Evolutionary conservation across 2,329 filamentous ascomycete genomes (phyloP), one percentile per base, ranked within the genome.

Genomic region (Paecilomyces sp.): DNA sequence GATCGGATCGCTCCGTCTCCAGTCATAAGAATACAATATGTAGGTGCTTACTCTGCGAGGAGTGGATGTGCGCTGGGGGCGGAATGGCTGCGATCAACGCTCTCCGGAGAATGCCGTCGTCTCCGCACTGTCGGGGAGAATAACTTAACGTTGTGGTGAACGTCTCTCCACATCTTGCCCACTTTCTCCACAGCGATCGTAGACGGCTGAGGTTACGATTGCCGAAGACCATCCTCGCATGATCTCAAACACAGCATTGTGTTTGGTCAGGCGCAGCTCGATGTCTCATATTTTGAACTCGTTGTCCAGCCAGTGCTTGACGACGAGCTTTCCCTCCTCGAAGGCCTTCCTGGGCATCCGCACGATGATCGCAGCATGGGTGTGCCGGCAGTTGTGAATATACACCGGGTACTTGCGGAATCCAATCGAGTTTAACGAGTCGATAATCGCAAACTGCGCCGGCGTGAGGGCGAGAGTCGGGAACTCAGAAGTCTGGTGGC

Each of bases 291-390:
- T 68, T 63, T 85, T 73, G 70, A 97, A 97, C 68, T 88, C 88
- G 54, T 88, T 82, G 57, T 87, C 81, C 2, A 92, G 77, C 89
- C 90, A 97, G 76, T 97, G 93, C 67, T 81, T 83, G 59, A 94
- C 78, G 34, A 97, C 90, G 12, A 90, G 72, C 68, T 83, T 85
- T 0, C 93, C 93, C 74, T 97, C 92, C 1, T 83, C 80, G 67
- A 92, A 95, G 57, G 82, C 78, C 70, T 85, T 87, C 47, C 88
- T 84, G 60, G 73, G 74, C 62, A 80, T 84, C 41, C 93, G 84
- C 36, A 95, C 87, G 63, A 97, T 90, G 55, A 97, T 96, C 2
- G 92, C 92, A 0, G 92, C 93, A 74, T 97, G 93, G 61, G 85
- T 90, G 71, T 96, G 91, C n/a, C 81, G 77, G 58, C 86, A 82